Evolutionary conservation across 2,329 filamentous ascomycete genomes (phyloP).

Genomic region (Zasmidium angulare): DNA sequence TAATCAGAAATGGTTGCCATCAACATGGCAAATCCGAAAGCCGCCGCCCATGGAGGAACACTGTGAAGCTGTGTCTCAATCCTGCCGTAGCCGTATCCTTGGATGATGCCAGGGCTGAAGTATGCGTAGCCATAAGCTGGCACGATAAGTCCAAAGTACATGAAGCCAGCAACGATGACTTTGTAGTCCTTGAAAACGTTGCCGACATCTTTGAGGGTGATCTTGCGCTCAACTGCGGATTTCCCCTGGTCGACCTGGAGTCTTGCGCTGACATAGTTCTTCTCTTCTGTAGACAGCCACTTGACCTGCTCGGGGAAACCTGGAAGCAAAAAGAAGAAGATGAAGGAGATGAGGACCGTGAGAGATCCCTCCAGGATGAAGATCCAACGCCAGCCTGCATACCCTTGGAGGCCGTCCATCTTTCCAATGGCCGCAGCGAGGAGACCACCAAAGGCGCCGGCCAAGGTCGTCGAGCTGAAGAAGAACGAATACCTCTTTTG

Average conservation of each 20-base stretch:
- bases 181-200: conserved; percentile 52
- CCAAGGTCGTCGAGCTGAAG: conserved; percentile 78
- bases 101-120: conserved; percentile 42
- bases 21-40: conserved; percentile 77
- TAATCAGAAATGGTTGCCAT: conserved; percentile 72
- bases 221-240: conserved; percentile 46
- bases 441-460: conserved; percentile 82
- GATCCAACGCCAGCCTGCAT: conserved; percentile 71
- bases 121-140: conserved; percentile 41
- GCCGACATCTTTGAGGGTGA: conserved; percentile 43
- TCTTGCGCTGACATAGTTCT: conserved; percentile 46
- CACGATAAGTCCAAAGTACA: conserved; percentile 52
- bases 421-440: conserved; percentile 86
- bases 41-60: conserved; percentile 64
- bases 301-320: conserved; percentile 52
- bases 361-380: conserved; percentile 67
- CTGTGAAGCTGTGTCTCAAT: conserved; percentile 56
- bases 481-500: conserved; percentile 94
- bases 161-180: conserved; percentile 50
- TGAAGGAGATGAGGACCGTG: conserved; percentile 45
- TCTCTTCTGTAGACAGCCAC: conserved; percentile 49
- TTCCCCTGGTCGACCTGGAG: conserved; percentile 50
- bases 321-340: conserved; percentile 50
- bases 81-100: conserved; percentile 50
- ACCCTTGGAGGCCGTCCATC: conserved; percentile 70